Evolutionary conservation across 805 yeast species (phyloP).

Genomic region (Dipodascus geniculatus): DNA sequence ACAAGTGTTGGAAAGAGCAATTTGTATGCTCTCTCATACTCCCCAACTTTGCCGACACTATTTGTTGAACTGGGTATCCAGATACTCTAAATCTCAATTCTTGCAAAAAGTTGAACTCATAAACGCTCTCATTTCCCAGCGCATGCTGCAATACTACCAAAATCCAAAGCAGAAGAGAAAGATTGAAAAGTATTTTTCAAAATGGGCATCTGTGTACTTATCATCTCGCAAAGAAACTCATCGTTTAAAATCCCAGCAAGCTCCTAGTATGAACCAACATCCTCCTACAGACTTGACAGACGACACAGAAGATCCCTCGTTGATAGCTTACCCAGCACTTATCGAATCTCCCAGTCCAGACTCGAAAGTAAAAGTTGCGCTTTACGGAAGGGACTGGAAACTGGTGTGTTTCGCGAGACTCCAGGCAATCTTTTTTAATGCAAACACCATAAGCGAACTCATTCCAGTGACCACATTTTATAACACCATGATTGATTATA

Average conservation of each 20-base stretch:
- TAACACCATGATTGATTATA: constrained; percentile 70
- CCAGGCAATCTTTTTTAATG: constrained; percentile 41
- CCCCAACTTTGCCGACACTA: constrained; percentile 31
- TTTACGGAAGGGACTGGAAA: constrained; percentile 78
- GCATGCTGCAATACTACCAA: constrained; percentile 35
- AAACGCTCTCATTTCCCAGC: constrained; percentile 70
- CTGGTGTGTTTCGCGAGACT: constrained; percentile 53
- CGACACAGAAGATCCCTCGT: neutral
- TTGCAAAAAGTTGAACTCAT: constrained; percentile 47
- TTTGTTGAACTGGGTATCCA: constrained; percentile 46
- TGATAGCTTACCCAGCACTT: neutral
- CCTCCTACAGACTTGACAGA: neutral
- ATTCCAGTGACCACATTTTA: constrained; percentile 43
- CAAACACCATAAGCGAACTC: constrained; percentile 31
- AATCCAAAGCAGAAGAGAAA: constrained; percentile 12
- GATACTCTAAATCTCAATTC: constrained; percentile 34
- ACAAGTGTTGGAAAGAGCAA: constrained; percentile 57
- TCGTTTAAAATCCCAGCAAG: constrained; percentile 5
- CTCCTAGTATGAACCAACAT: neutral
- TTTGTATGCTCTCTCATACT: constrained; percentile 54
- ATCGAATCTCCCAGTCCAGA: neutral
- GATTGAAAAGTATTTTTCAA: constrained; percentile 3
- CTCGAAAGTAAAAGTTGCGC: constrained; percentile 31
- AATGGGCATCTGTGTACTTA: constrained; percentile 6
- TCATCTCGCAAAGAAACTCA: constrained; percentile 11